Conservation (phyloP, 805 yeast species). For the Candida sonorensis region DNA sequence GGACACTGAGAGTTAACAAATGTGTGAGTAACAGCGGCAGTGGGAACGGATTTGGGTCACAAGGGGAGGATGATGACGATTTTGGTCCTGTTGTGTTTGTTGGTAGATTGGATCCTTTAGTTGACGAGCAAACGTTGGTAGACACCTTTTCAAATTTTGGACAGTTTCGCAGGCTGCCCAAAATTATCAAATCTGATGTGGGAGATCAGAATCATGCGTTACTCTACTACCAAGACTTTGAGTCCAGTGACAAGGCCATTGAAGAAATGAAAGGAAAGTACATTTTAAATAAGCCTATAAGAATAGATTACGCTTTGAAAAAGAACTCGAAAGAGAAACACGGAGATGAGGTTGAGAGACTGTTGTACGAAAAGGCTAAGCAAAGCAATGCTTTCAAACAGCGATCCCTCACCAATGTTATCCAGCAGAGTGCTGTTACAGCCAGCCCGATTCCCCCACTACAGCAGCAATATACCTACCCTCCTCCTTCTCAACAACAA, state of each 20-base stretch:
- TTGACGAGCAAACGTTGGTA: slow-evolving; percentile 50
- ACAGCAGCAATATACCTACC: too few relatives aligned
- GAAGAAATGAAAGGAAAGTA: slow-evolving; percentile 59
- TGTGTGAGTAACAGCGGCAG: slow-evolving; percentile 17
- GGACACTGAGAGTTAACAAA: slow-evolving; percentile 50
- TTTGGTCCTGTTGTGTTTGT: slow-evolving; percentile 47
- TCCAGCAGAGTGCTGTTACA: too few relatives aligned
- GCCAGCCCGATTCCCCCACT: too few relatives aligned
- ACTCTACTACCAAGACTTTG: slow-evolving; percentile 56
- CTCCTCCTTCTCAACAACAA: too few relatives aligned
- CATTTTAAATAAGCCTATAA: slow-evolving; percentile 58
- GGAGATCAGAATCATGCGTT: slow-evolving; percentile 61
- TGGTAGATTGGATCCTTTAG: slow-evolving; percentile 59
- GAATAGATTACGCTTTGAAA: slow-evolving; percentile 67
- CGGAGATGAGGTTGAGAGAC: slow-evolving; percentile 75
- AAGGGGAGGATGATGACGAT: slow-evolving; percentile 11
- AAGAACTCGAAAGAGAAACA: slow-evolving; percentile 54
- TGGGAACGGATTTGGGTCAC: slow-evolving; percentile 3
- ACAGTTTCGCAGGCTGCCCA: slow-evolving; percentile 36
- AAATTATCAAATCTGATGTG: slow-evolving; percentile 43
- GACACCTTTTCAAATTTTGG: slow-evolving; percentile 71
- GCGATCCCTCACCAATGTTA: too few relatives aligned
- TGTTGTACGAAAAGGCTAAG: slow-evolving; percentile 41
- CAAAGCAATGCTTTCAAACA: slow-evolving; percentile 15
- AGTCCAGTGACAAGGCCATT: slow-evolving; percentile 65